Evolutionary conservation across 2,329 filamentous ascomycete genomes (phyloP).

Genomic region (Ophiostoma quercus): DNA sequence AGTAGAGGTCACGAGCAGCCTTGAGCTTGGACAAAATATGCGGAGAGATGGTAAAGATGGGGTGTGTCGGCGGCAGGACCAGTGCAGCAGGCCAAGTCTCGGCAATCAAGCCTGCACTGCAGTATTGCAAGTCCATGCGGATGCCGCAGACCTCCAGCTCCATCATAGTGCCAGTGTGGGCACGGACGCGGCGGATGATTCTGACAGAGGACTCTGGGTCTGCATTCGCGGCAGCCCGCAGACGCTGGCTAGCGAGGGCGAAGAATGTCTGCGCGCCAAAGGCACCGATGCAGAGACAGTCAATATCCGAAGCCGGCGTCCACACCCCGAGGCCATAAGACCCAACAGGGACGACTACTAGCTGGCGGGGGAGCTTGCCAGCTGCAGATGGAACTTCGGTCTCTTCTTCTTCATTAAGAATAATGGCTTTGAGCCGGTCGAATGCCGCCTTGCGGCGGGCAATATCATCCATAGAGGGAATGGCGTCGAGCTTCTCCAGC

Average conservation of each 20-base stretch:
- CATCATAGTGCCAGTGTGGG: constrained; percentile 58
- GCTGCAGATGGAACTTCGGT: not conserved
- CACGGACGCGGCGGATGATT: constrained; percentile 53
- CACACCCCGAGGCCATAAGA: constrained; percentile 61
- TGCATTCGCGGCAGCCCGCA: constrained; percentile 38
- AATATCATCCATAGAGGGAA: constrained; percentile 46
- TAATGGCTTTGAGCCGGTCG: constrained; percentile 24
- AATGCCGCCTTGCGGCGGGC: constrained; percentile 21
- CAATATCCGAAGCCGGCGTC: constrained; percentile 56
- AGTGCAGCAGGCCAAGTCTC: constrained; percentile 49
- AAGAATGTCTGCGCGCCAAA: constrained; percentile 60
- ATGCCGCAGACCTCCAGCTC: constrained; percentile 55
- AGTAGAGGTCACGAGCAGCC: constrained; percentile 56
- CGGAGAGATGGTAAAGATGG: constrained; percentile 51
- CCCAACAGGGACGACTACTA: constrained; percentile 58
- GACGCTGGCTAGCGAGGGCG: constrained; percentile 49
- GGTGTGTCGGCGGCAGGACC: constrained; percentile 45
- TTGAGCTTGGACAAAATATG: constrained; percentile 59
- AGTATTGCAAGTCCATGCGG: constrained; percentile 63
- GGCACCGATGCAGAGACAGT: constrained; percentile 60
- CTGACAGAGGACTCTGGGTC: constrained; percentile 34
- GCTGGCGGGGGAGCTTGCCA: constrained; percentile 29
- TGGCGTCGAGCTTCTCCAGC: constrained; percentile 37
- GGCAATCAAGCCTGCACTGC: constrained; percentile 51
- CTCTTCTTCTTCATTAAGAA: constrained; percentile 10